Conservation (phyloP, 2,329 filamentous ascomycete species). For the Pseudomassariella vexata region DNA sequence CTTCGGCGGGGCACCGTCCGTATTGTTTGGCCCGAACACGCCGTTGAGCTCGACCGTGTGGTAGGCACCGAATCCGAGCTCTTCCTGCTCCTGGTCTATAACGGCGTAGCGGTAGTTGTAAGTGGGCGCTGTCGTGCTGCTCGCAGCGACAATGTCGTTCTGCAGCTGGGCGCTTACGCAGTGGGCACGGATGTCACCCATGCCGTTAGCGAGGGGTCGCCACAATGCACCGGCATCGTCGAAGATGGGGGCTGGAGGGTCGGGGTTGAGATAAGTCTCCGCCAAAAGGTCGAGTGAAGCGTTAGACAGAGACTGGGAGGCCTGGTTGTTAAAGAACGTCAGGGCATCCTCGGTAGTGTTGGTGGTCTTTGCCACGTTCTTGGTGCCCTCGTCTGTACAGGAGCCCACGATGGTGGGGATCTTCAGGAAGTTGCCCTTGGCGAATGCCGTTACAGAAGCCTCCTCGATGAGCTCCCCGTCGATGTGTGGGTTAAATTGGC, state of each 20-base stretch:
- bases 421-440: constrained; percentile 38
- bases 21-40: constrained; percentile 47
- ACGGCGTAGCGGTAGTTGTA: constrained; percentile 71
- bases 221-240: constrained; percentile 40
- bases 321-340: constrained; percentile 38
- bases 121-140: constrained; percentile 48
- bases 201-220: constrained; percentile 41
- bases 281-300: constrained; percentile 46
- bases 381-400: constrained; percentile 57
- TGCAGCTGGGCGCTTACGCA: constrained; percentile 29
- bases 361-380: constrained; percentile 39
- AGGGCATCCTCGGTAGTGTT: constrained; percentile 37
- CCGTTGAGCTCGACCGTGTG: constrained; percentile 60
- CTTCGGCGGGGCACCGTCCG: constrained; percentile 11
- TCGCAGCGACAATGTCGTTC: constrained; percentile 65
- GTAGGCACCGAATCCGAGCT: constrained; percentile 50
- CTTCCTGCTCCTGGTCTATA: constrained; percentile 46
- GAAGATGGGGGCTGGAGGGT: constrained; percentile 30
- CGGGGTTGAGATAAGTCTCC: constrained; percentile 38
- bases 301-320: constrained; percentile 36
- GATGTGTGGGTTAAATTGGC: constrained; percentile 45
- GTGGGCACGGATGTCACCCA: constrained; percentile 30
- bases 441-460: constrained; percentile 27
- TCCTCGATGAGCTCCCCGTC: constrained; percentile 45
- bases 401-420: constrained; percentile 46